These are phyloP conservation scores for Pseudogymnoascus sp. DNA, from an alignment of 2,329 filamentous ascomycete species.

Conservation along the genomic window DNA sequence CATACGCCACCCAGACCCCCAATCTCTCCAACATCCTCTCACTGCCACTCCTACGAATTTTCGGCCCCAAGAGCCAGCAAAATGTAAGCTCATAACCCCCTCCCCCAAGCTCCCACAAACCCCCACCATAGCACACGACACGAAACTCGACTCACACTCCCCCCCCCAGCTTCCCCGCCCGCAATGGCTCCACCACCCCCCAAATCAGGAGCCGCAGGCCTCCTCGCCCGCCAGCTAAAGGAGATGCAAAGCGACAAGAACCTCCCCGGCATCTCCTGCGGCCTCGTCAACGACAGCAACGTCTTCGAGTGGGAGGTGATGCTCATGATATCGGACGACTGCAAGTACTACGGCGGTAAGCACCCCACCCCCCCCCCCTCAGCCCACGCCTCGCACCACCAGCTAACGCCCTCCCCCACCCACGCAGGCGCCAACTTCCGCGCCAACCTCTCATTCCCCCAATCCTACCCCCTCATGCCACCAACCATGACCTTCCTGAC, in stretches of 20 bases:
- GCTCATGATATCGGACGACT: slow-evolving; percentile 95
- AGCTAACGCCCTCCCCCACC: slow-evolving; percentile 13
- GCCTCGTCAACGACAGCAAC: slow-evolving; percentile 74
- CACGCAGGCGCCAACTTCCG: slow-evolving; percentile 96
- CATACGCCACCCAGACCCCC: neutral
- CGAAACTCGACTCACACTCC: neutral
- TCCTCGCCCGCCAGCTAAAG: slow-evolving; percentile 81
- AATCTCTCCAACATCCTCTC: neutral
- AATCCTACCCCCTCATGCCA: slow-evolving; percentile 77
- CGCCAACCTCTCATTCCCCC: slow-evolving; percentile 73
- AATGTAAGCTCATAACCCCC: neutral
- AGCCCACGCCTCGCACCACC: neutral
- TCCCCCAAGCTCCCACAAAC: neutral
- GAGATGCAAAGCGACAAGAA: slow-evolving; percentile 89
- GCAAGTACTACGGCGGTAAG: slow-evolving; percentile 85
- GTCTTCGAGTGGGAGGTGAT: slow-evolving; percentile 98
- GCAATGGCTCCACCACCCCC: slow-evolving; percentile 8
- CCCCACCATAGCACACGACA: neutral
- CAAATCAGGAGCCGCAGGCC: slow-evolving; percentile 46
- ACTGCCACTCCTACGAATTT: neutral
- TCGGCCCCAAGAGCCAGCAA: neutral
- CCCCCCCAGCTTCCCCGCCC: neutral
- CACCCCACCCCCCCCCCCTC: neutral
- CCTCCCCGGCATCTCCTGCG: slow-evolving; percentile 89
- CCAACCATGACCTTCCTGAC: slow-evolving; percentile 81